phyloP scores from a whole-genome alignment of 2,329 filamentous ascomycete species.

The Calonectria hawksworthii region DNA sequence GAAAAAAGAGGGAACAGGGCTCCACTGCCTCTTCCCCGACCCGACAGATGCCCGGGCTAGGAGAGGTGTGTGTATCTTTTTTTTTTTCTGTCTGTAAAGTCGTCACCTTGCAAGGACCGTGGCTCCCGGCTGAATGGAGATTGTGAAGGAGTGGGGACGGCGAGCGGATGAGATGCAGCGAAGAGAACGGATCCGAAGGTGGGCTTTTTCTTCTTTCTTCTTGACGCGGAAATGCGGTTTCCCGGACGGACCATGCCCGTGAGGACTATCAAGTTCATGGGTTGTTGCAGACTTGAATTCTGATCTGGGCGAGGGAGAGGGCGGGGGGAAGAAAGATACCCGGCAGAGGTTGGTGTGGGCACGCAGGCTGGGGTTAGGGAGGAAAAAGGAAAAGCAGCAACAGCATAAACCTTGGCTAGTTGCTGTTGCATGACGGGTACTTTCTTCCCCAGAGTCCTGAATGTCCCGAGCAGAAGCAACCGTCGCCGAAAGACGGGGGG shows the following conservation, averaged over 20 bases:
- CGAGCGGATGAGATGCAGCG: conserved; percentile 5
- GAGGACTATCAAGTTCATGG: background rate
- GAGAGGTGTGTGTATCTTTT: background rate
- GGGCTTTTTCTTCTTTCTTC: background rate
- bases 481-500: conserved; percentile 22
- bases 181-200: conserved; percentile 14
- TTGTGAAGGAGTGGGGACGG: conserved; percentile 19
- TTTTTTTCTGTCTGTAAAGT: background rate
- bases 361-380: background rate
- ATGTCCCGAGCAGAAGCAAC: conserved; percentile 4
- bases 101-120: conserved; percentile 1
- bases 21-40: conserved; percentile 14
- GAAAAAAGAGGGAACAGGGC: background rate
- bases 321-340: background rate
- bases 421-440: background rate
- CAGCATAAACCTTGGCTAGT: background rate
- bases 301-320: background rate
- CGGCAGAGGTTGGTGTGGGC: background rate
- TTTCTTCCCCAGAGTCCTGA: conserved; percentile 15
- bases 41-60: conserved; percentile 7
- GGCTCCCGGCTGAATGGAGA: conserved; percentile 27
- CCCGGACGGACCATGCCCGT: background rate
- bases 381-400: background rate
- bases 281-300: background rate
- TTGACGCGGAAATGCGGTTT: conserved; percentile 13